Conservation (phyloP, 2,329 filamentous ascomycete species). For the Nemania sp. region DNA sequence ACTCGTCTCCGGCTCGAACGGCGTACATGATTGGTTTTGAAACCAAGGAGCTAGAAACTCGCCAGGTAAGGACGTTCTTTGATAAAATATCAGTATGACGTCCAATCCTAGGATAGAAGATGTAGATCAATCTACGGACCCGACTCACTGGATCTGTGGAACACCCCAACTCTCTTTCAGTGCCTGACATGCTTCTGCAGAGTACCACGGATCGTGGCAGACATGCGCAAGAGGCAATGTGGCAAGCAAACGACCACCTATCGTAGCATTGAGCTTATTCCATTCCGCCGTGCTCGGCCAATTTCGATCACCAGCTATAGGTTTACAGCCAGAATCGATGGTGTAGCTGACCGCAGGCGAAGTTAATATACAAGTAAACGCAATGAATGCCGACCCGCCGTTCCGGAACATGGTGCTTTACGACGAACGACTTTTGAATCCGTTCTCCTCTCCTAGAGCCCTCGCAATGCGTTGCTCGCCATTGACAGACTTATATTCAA, state of each 20-base stretch:
- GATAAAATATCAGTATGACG: not conserved
- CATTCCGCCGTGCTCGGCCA: conserved; percentile 5
- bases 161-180: not conserved
- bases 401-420: conserved; percentile 3
- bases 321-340: conserved; percentile 5
- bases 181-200: not conserved
- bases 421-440: not conserved
- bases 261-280: conserved; percentile 6
- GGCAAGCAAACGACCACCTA: conserved; percentile 6
- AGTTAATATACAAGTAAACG: conserved; percentile 3
- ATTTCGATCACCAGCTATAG: conserved; percentile 4
- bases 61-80: conserved; percentile 3
- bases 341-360: not conserved
- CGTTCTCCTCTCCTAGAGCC: not conserved
- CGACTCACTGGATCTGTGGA: conserved; percentile 2
- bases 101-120: not conserved
- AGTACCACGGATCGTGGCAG: conserved; percentile 9
- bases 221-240: conserved; percentile 9
- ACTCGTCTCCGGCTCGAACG: not conserved
- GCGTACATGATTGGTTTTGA: conserved; percentile 8
- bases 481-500: conserved; percentile 1
- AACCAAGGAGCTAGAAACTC: conserved; percentile 12
- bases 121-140: not conserved
- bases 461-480: not conserved
- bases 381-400: not conserved